Base-by-base conservation (phyloP, 2,329 filamentous ascomycete genomes). In the Fusarium algeriense region DNA sequence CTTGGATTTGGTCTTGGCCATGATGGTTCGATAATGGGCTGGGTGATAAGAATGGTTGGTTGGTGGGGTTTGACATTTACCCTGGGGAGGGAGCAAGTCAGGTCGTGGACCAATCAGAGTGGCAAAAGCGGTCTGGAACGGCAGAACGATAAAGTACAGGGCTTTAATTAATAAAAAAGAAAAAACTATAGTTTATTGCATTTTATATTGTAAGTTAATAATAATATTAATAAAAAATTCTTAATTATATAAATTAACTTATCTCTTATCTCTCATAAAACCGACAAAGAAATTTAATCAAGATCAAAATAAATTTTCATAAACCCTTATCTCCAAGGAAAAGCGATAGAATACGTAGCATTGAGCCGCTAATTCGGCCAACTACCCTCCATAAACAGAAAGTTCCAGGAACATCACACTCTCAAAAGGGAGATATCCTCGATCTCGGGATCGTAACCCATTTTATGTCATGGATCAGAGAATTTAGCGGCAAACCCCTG, bases 1-100 rank as follows among this genome's bases (percentile, higher is more conserved):
- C 30, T 82, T 80, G 6, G 81, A 77, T 63, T 85, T 87, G 32
- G 80, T 80, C 74, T 85, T 84, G 19, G 81, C 77, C 83, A 85
- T 85, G 62, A 54, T 58, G 65, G 53, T 17, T 30, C 46, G 55
- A 49, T 67, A 35, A 41, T 57, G 45, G 46, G 20, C 32, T 53
- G 35, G 49, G 20, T 12, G 44, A 44, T 64, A 53, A 26, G 26
- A 34, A 23, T 23, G 23, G 23, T 32, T 17, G 23, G 46, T 43
- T 53, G 43, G 65, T 64, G 66, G 64, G 46, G 64, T 57, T 64
- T 59, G 32, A 59, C 67, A 69, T 54, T 55, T 54, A 50, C 62
- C 50, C 64, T 64, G 50, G 65, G 48, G 34, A 30, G 20, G 37
- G 43, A 23, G 37, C 17, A 14, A 54, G 11, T 10, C 3, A 32